A percentile compares a stretch with the other conserved stretches of the same genome.
phyloP scores from a whole-genome alignment of 768 basidiomycete genomes.

The Lactarius tabidus region DNA sequence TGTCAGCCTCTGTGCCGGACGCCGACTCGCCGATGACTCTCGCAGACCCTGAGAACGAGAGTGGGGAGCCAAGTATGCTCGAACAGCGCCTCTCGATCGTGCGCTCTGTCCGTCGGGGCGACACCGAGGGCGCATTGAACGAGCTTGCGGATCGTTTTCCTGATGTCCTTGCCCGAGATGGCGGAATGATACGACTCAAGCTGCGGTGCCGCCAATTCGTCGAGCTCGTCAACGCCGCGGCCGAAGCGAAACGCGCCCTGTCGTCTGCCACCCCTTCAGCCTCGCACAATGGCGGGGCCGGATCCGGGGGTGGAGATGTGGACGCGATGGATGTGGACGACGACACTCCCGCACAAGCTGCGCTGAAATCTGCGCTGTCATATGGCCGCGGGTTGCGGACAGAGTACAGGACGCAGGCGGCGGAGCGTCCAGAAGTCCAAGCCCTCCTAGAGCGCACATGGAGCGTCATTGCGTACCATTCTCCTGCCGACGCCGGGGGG shows the following conservation, averaged over 20 bases:
- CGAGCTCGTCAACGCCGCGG: slow-evolving; percentile 45
- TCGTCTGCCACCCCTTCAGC: not conserved
- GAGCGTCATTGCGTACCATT: slow-evolving; percentile 74
- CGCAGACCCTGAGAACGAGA: slow-evolving; percentile 33
- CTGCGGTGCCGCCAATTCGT: slow-evolving; percentile 82
- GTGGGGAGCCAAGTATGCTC: slow-evolving; percentile 42
- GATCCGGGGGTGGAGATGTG: slow-evolving; percentile 23
- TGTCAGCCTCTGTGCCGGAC: slow-evolving; percentile 21
- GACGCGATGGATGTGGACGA: slow-evolving; percentile 60
- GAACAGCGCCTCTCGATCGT: slow-evolving; percentile 68
- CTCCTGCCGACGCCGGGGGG: slow-evolving; percentile 64
- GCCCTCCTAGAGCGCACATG: slow-evolving; percentile 70
- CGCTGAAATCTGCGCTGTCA: slow-evolving; percentile 60
- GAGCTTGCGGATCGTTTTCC: slow-evolving; percentile 57
- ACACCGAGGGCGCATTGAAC: slow-evolving; percentile 64
- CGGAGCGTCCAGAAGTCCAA: slow-evolving; percentile 54
- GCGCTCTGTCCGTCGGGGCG: slow-evolving; percentile 60
- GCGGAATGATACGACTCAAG: slow-evolving; percentile 73
- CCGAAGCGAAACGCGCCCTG: slow-evolving; percentile 20
- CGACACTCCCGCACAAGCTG: slow-evolving; percentile 39
- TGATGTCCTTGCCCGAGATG: slow-evolving; percentile 58
- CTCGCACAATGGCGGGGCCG: slow-evolving; percentile 19
- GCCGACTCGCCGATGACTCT: slow-evolving; percentile 16
- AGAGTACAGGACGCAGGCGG: slow-evolving; percentile 58
- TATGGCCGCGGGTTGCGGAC: slow-evolving; percentile 70